Evolutionary conservation across 306 rosid genomes (phyloP).

Genomic region (Comarum palustre): DNA sequence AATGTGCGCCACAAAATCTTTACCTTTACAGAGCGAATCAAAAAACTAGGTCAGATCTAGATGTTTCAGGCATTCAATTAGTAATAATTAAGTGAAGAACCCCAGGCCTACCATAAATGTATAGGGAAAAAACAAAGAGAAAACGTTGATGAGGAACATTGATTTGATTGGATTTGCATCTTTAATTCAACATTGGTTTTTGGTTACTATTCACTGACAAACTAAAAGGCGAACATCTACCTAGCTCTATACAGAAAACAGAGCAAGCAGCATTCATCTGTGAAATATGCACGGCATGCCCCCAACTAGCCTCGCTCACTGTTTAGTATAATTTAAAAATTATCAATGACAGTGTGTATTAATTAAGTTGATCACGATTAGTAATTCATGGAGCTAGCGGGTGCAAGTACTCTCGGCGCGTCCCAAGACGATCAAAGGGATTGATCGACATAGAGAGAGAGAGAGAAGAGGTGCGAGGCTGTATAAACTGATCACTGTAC

Average conservation of each 20-base stretch:
- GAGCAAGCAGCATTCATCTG: background rate
- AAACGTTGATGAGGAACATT: conserved; percentile 3
- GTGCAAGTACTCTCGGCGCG: background rate
- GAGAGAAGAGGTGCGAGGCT: conserved; percentile 18
- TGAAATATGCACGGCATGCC: background rate
- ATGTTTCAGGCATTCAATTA: conserved; percentile 13
- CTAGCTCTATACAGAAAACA: background rate
- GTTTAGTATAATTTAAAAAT: background rate
- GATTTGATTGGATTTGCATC: conserved; percentile 1
- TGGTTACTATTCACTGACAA: conserved; percentile 14
- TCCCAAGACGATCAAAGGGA: conserved; percentile 2
- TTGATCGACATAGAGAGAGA: background rate
- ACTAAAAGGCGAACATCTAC: background rate
- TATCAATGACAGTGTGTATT: background rate
- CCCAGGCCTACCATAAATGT: conserved; percentile 5
- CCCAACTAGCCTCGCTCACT: conserved; percentile 5
- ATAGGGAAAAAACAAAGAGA: background rate
- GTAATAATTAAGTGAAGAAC: conserved; percentile 4
- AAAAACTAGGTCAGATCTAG: conserved; percentile 14
- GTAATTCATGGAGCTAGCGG: background rate
- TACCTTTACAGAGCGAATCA: conserved; percentile 7
- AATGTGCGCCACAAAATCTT: conserved; percentile 9
- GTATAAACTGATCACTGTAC: background rate
- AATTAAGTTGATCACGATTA: background rate
- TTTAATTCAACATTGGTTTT: conserved; percentile 1